Evolutionary conservation across 805 yeast species (phyloP), one percentile per base, ranked within the genome.

Genomic region (Tetrapisispora iriomotensis): DNA sequence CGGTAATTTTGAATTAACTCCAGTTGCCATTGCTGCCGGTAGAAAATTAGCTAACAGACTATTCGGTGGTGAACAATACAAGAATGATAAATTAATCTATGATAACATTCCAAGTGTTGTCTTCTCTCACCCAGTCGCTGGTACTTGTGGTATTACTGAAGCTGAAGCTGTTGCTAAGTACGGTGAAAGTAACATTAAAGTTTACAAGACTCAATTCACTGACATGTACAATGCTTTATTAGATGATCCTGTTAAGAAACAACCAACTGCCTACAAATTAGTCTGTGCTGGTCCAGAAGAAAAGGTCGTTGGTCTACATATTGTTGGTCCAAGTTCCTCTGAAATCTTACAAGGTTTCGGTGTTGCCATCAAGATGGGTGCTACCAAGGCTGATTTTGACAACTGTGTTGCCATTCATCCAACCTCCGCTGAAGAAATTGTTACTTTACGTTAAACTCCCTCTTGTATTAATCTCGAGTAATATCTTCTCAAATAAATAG

Each of bases 11-110:
- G 97, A 92, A 68, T 74, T 92, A 53, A 92, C 99, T 2, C 99
- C 99, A 8, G 96, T 87, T 32, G 98, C 98, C 28, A 92, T 92
- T 66, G 96, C 98, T 27, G 88, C 98, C 8, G 99, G 99, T 45
- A 80, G 99, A 65, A 84, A 77, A 61, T 72, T 92, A 50, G 76
- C 96, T 22, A 88, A 90, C 68, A 76, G 99, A 60, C 66, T 92
- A 44, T 92, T 90, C 59, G 96, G 96, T 18, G 81, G 88, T 40
- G 76, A 72, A 45, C 60, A 65, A 41, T 85, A 72, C 67, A 75
- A 74, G 46, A 61, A 75, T 34, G 83, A 80, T 60, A 86, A 88
- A 58, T 85, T 84, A 61, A 96, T 87, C 60, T 92, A 80, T 63
- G 65, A 60, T 22, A 83, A 88, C 57, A 77, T 92, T 37, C 98